Percentiles rank a stretch among this genome's conserved stretches.
Conservation (phyloP, 163 green algal species). For the Scenedesmus sp. region DNA sequence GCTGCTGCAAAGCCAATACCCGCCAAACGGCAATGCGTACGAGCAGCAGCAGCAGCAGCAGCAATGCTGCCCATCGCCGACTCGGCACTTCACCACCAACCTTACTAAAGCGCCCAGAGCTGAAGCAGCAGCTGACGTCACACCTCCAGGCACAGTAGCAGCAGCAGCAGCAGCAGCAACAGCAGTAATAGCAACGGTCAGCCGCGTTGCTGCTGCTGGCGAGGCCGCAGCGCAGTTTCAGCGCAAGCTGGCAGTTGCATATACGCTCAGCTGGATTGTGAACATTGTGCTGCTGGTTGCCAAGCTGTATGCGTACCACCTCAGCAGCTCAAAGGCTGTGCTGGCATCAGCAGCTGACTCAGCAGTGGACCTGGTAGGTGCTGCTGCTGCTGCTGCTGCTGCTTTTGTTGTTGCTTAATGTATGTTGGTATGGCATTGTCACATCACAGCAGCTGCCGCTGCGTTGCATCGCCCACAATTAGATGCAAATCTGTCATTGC, state of each 20-base stretch:
- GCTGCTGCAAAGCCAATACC: neutral
- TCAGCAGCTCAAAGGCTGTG: slow-evolving; percentile 70
- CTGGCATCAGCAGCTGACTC: slow-evolving; percentile 77
- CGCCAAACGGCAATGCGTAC: neutral
- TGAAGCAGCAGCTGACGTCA: neutral
- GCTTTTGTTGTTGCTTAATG: neutral
- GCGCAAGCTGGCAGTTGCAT: slow-evolving; percentile 12
- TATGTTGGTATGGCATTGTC: no score
- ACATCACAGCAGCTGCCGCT: no score
- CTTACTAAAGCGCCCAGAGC: neutral
- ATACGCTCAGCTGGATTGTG: slow-evolving; percentile 30
- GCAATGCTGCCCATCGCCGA: neutral
- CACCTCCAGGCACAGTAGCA: no score
- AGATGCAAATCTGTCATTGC: no score
- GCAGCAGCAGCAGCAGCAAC: neutral
- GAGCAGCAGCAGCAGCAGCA: neutral
- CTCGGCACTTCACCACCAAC: neutral
- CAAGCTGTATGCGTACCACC: slow-evolving; percentile 72
- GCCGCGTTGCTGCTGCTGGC: neutral
- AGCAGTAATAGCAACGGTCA: slow-evolving; percentile 14
- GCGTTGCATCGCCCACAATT: no score
- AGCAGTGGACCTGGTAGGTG: slow-evolving; percentile 75
- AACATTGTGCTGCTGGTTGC: slow-evolving; percentile 73
- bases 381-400: slow-evolving; percentile 6
- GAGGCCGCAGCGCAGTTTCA: neutral